phyloP scores from a whole-genome alignment of 2,329 filamentous ascomycete species.

The Escovopsis sp. region DNA sequence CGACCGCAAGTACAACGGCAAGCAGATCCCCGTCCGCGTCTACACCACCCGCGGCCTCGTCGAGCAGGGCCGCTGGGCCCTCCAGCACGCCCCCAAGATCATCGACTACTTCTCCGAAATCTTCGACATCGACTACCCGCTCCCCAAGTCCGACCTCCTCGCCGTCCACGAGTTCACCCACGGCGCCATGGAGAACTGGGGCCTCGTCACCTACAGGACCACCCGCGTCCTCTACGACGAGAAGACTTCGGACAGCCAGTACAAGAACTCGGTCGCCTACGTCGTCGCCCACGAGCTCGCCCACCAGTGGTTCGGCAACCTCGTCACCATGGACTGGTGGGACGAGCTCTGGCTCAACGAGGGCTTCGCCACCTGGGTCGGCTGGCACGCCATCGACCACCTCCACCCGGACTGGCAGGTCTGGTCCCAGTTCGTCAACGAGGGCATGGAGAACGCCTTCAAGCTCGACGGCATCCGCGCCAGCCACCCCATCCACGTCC shows the following conservation, averaged over 20 bases:
- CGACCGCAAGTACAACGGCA: conserved; percentile 77
- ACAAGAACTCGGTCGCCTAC: conserved; percentile 89
- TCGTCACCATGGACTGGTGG: conserved; percentile 97
- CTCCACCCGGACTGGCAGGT: conserved; percentile 96
- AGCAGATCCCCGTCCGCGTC: conserved; percentile 80
- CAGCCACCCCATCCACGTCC: conserved; percentile 92
- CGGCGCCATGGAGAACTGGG: conserved; percentile 93
- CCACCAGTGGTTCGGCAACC: conserved; percentile 91
- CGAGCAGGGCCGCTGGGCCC: conserved; percentile 76
- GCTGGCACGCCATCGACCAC: conserved; percentile 82
- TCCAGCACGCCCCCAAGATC: conserved; percentile 82
- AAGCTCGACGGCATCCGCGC: conserved; percentile 77
- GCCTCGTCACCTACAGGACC: conserved; percentile 86
- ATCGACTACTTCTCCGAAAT: conserved; percentile 96
- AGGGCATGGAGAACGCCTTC: conserved; percentile 86
- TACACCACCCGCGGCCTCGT: conserved; percentile 93
- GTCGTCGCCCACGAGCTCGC: conserved; percentile 97
- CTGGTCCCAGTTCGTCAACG: conserved; percentile 94
- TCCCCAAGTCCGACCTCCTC: conserved; percentile 82
- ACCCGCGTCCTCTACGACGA: conserved; percentile 95
- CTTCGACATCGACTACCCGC: conserved; percentile 83
- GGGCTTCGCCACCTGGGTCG: conserved; percentile 96
- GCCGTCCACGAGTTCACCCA: conserved; percentile 85
- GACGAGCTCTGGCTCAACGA: conserved; percentile 89
- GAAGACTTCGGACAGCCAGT: conserved; percentile 74